Evolutionary conservation across 2,329 filamentous ascomycete genomes (phyloP), one percentile per base, ranked within the genome.

Genomic region (Neonectria faginata): DNA sequence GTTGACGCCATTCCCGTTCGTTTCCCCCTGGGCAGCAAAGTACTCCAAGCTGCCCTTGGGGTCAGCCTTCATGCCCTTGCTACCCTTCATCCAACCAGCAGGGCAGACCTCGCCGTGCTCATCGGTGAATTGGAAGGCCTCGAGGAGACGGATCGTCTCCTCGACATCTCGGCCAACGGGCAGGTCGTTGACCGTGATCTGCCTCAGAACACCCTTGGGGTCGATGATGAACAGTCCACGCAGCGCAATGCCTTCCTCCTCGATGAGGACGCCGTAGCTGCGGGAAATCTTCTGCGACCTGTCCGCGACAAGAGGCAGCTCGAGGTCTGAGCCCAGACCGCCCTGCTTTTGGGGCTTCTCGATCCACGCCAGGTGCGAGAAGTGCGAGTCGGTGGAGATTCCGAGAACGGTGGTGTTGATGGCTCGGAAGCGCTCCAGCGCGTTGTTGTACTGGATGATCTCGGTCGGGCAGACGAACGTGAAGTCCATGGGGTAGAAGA

Each of bases 101-200:
- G 83, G 83, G 79, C 83, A 94, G 60, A 93, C 86, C 76, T 92
- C 89, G 79, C 93, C 94, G 84, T 92, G 92, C 71, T 93, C 91
- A 70, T 94, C 91, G 12, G 92, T 92, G 82, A 95, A 92, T 79
- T 94, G 92, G 78, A 94, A 94, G 6, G 91, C 90, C 69, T 91
- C 85, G 63, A 90, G 86, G 1, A 91, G 90, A 41, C 88, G 86
- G 70, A 89, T 82, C 2, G 86, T 85, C 80, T 91, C 88, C 74
- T 89, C 86, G 59, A 90, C 88, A 69, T 85, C 84, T 69, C 88
- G 86, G 65, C 88, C 88, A 67, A 90, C 87, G 65, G 88, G 86
- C 33, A 89, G 82, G 72, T 90, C 88, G 79, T 90, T 90, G 80
- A 90, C 81, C 66, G 88, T 89, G 76, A 90, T 88, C 82, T 88